A percentile compares a stretch with the other conserved stretches of the same genome.
phyloP scores from a whole-genome alignment of 2,329 filamentous ascomycete species.

The Sporothrix pallida region DNA sequence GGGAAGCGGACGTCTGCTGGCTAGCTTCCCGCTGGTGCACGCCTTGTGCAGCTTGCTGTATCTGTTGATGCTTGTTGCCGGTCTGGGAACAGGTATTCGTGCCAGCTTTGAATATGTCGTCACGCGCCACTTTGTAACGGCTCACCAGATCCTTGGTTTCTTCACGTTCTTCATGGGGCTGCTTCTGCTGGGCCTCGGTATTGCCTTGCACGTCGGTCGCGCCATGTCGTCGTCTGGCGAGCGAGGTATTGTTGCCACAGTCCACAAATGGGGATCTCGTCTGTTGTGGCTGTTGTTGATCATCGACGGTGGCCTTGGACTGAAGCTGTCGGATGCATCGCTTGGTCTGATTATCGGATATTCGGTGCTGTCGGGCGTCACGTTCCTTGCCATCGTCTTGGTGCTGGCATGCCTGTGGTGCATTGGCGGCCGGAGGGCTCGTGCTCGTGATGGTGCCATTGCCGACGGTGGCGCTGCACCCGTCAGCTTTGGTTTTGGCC shows the following conservation, averaged over 20 bases:
- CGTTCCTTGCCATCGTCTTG: not conserved
- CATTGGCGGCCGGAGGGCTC: not conserved
- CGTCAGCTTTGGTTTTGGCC: not conserved
- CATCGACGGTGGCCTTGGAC: conserved; percentile 39
- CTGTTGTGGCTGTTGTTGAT: conserved; percentile 40
- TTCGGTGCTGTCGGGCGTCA: not conserved
- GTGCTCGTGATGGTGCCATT: not conserved
- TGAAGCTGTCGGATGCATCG: conserved; percentile 13
- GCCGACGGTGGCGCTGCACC: not conserved
- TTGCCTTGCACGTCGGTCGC: conserved; percentile 36
- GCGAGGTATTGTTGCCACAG: conserved; percentile 31
- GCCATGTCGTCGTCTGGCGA: conserved; percentile 35
- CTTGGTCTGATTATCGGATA: conserved; percentile 24
- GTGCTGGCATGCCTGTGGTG: conserved; percentile 19
- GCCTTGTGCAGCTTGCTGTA: conserved; percentile 36
- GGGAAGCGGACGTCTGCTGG: conserved; percentile 33
- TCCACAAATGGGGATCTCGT: conserved; percentile 40
- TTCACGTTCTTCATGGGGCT: conserved; percentile 38
- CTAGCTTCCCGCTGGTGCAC: conserved; percentile 37
- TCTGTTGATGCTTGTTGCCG: conserved; percentile 39
- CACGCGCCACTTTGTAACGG: conserved; percentile 39
- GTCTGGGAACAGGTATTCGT: conserved; percentile 39
- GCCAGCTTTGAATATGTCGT: conserved; percentile 38
- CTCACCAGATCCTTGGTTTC: conserved; percentile 41
- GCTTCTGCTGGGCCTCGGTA: conserved; percentile 37